phyloP scores from a whole-genome alignment of 2,329 filamentous ascomycete species.

The Colletotrichum musicola region DNA sequence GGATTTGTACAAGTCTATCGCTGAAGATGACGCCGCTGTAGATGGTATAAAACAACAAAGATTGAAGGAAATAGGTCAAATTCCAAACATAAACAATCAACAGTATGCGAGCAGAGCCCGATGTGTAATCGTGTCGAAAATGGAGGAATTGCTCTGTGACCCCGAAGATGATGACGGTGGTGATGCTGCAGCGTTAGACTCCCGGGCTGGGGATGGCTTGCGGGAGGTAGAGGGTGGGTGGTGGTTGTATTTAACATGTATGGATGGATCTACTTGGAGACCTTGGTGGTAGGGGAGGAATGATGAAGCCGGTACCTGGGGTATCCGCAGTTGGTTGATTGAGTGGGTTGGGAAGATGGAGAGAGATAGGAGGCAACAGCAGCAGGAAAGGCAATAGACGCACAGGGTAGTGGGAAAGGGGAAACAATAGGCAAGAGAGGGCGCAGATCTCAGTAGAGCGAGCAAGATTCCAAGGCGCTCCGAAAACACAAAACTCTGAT shows the following conservation, averaged over 20 bases:
- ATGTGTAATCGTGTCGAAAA: constrained; percentile 13
- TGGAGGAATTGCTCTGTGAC: background rate
- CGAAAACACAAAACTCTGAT: too few relatives aligned
- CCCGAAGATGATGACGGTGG: background rate
- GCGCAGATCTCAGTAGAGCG: background rate
- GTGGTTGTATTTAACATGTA: constrained; percentile 32
- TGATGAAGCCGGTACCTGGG: too few relatives aligned
- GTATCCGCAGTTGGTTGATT: constrained; percentile 11
- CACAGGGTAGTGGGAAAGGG: too few relatives aligned
- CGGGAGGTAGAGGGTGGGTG: background rate
- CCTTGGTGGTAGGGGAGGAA: background rate
- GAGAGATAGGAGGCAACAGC: background rate
- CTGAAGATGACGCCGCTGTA: background rate
- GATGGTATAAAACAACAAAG: background rate
- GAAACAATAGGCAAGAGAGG: background rate
- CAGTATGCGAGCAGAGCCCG: background rate
- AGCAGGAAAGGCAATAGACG: background rate
- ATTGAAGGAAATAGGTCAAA: background rate
- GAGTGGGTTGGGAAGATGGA: background rate
- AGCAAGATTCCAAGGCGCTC: background rate
- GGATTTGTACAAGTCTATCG: background rate
- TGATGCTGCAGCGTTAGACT: background rate
- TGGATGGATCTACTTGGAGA: constrained; percentile 17
- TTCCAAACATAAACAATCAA: constrained; percentile 7
- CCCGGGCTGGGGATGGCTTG: background rate